Conservation (phyloP, 257 asterid genomes). For the Fraxinus cuspidata region DNA sequence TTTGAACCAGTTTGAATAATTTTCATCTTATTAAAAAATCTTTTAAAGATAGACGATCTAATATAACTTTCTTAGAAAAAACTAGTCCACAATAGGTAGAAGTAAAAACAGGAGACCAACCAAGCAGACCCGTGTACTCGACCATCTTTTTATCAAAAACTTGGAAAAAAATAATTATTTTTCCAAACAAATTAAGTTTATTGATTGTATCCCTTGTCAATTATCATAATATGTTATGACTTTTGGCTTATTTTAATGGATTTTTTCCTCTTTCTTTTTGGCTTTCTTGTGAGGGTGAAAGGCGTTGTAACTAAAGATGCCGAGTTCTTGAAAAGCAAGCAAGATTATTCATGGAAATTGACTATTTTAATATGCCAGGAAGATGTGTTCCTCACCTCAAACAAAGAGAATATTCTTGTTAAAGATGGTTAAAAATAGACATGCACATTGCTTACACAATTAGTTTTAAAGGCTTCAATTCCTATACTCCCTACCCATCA, state of each 20-base stretch:
- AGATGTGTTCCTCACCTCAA: constrained; percentile 20
- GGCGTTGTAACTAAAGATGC: constrained; percentile 23
- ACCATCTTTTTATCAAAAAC: neutral
- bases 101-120: too few relatives aligned
- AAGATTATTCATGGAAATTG: neutral
- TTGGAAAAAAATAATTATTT: too few relatives aligned
- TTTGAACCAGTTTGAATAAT: too few relatives aligned
- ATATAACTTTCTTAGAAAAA: too few relatives aligned
- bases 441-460: neutral
- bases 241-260: constrained; percentile 14
- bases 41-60: too few relatives aligned
- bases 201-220: too few relatives aligned
- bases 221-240: neutral
- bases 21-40: too few relatives aligned
- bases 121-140: neutral
- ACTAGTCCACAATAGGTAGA: too few relatives aligned
- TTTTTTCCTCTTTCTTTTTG: constrained; percentile 8
- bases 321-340: constrained; percentile 1
- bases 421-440: constrained; percentile 7
- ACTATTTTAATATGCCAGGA: constrained; percentile 12
- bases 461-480: constrained; percentile 4
- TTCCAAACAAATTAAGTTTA: too few relatives aligned
- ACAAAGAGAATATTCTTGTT: constrained; percentile 34
- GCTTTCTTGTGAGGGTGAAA: constrained; percentile 21
- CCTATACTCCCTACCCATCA: constrained; percentile 4